Evolutionary conservation across 768 basidiomycete species (phyloP).

Genomic region (Cystobasidiopsis lactophilus): DNA sequence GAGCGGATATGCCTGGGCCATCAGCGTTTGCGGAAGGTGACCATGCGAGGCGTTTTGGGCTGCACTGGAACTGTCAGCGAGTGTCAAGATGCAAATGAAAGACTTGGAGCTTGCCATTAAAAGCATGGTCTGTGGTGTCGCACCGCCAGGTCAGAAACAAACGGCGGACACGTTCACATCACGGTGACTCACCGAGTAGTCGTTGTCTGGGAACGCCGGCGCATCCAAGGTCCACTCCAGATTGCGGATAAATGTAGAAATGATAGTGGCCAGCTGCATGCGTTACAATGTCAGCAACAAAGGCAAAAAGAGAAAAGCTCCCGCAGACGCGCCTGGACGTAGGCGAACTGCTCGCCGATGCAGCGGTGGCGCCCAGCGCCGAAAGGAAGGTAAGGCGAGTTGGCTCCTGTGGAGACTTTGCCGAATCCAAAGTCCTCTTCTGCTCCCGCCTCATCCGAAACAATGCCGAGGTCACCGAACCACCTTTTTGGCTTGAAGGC

Average conservation of each 20-base stretch:
- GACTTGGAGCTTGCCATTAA: background rate
- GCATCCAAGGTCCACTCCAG: slow-evolving; percentile 44
- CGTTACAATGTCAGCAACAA: background rate
- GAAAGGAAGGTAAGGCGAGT: slow-evolving; percentile 46
- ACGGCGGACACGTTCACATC: background rate
- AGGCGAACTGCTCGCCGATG: slow-evolving; percentile 89
- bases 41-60: background rate
- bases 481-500: slow-evolving; percentile 66
- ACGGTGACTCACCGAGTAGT: background rate
- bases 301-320: background rate
- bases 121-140: background rate
- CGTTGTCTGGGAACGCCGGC: background rate
- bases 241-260: slow-evolving; percentile 52
- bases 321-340: slow-evolving; percentile 29
- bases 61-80: no score
- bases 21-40: background rate
- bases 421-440: slow-evolving; percentile 95
- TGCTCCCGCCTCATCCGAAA: slow-evolving; percentile 51
- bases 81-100: no score
- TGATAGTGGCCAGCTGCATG: slow-evolving; percentile 55
- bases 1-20: no score
- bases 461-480: slow-evolving; percentile 60
- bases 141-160: background rate
- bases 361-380: slow-evolving; percentile 82
- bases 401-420: slow-evolving; percentile 36